phyloP scores from a whole-genome alignment of 179 eudicot genomes.

The Gypsophila paniculata region DNA sequence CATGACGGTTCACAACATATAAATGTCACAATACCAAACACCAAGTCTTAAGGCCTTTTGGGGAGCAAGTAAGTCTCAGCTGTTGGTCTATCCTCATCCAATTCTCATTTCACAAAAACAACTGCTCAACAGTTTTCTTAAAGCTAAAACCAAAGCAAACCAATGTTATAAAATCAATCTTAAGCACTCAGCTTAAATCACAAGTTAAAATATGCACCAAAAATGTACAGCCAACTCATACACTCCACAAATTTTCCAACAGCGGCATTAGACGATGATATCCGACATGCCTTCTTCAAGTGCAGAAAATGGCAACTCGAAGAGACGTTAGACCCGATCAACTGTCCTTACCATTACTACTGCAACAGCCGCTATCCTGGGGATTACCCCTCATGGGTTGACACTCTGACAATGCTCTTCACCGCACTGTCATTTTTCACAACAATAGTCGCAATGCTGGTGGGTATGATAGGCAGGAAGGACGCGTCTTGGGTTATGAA shows the following conservation, averaged over 20 bases:
- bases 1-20: constrained; percentile 21
- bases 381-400: constrained; percentile 37
- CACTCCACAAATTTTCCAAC: constrained; percentile 17
- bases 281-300: constrained; percentile 43
- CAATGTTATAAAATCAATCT: constrained; percentile 25
- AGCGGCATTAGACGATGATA: constrained; percentile 19
- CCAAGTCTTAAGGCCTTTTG: constrained; percentile 8
- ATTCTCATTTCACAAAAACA: constrained; percentile 42
- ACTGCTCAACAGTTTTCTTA: constrained; percentile 40
- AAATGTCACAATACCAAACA: constrained; percentile 15
- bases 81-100: constrained; percentile 44
- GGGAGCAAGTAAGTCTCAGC: constrained; percentile 17
- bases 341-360: constrained; percentile 56
- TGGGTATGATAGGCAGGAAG: constrained; percentile 19
- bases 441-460: constrained; percentile 25
- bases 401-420: constrained; percentile 23
- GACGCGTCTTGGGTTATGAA: constrained; percentile 14
- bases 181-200: background rate
- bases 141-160: constrained; percentile 18
- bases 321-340: constrained; percentile 51
- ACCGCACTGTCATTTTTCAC: constrained; percentile 27
- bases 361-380: constrained; percentile 45
- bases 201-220: constrained; percentile 9
- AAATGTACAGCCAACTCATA: constrained; percentile 22
- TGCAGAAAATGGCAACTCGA: constrained; percentile 60